These are phyloP conservation scores for Fusarium sp. DNA, from an alignment of 2,329 filamentous ascomycete genomes.

Conservation along the genomic window DNA sequence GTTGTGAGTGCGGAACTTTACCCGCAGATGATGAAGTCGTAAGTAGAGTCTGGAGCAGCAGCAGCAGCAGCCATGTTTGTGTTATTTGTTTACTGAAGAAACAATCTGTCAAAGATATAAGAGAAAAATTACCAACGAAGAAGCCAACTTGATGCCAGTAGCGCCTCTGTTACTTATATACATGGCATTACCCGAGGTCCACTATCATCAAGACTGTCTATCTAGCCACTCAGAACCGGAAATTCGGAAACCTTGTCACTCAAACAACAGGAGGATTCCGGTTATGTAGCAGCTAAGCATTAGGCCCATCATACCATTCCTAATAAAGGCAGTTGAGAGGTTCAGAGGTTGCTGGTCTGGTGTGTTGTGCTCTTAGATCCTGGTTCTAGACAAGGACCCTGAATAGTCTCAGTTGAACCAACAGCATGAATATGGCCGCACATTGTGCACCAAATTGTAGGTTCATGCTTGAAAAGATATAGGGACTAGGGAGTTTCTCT, in stretches of 20 bases:
- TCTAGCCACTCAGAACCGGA: neutral
- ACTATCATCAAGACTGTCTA: neutral
- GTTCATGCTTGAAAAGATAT: neutral
- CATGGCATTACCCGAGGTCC: neutral
- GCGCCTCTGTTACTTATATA: neutral
- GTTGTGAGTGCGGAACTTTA: conserved; percentile 29
- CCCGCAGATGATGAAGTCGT: conserved; percentile 50
- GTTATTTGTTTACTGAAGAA: neutral
- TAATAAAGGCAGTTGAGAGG: neutral
- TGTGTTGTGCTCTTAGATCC: neutral
- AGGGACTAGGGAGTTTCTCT: neutral
- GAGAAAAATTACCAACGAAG: neutral
- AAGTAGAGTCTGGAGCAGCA: conserved; percentile 33
- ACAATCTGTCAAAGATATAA: neutral
- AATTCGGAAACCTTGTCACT: neutral
- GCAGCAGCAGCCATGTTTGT: conserved; percentile 27
- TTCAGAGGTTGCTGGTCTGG: neutral
- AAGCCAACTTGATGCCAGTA: neutral
- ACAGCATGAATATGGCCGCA: conserved; percentile 11
- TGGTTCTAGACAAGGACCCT: neutral
- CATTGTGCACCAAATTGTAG: neutral
- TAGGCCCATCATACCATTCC: conserved; percentile 5
- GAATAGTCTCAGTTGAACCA: conserved; percentile 1
- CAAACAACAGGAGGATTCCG: neutral
- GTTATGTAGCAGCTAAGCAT: neutral